Percentiles rank a stretch among this genome's conserved stretches.
Conservation (phyloP, 495 filamentous ascomycete genomes). For the Sphaerosporella brunnea region DNA sequence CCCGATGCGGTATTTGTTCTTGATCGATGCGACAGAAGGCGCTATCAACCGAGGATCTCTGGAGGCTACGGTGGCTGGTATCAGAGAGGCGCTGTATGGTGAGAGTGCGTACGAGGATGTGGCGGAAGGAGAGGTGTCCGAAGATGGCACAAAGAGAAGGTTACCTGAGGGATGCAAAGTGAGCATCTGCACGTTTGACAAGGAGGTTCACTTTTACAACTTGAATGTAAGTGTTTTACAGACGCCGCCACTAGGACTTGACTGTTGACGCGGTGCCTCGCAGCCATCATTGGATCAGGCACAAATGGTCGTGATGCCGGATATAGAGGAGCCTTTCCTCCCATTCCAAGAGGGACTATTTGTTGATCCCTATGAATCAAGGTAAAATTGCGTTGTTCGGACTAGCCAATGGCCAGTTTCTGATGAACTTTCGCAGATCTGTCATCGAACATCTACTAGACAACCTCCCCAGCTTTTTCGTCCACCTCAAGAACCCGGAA, state of each 20-base stretch:
- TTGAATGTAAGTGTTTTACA: conserved; percentile 50
- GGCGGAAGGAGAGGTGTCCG: conserved; percentile 33
- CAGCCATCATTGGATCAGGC: conserved; percentile 65
- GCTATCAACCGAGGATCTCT: conserved; percentile 74
- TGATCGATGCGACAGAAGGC: conserved; percentile 84
- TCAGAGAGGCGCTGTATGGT: conserved; percentile 68
- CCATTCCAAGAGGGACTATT: conserved; percentile 83
- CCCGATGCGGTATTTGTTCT: conserved; percentile 64
- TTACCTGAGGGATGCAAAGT: conserved; percentile 70
- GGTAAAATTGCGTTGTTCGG: conserved; percentile 29
- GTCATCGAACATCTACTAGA: conserved; percentile 72
- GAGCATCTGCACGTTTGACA: conserved; percentile 89
- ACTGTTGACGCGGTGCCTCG: not conserved
- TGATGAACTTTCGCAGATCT: conserved; percentile 29
- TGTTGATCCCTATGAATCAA: conserved; percentile 87
- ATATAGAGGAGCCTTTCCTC: conserved; percentile 92
- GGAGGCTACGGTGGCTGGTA: conserved; percentile 80
- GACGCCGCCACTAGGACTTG: not conserved
- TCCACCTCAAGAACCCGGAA: conserved; percentile 70
- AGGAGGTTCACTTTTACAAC: conserved; percentile 94
- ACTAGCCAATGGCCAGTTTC: not conserved
- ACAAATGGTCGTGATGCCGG: conserved; percentile 97
- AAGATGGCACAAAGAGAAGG: conserved; percentile 39
- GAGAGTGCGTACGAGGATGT: conserved; percentile 30
- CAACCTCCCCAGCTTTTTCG: conserved; percentile 67